Evolutionary conservation across 768 basidiomycete genomes (phyloP).

Genomic region (Erythrobasidium yunnanense): DNA sequence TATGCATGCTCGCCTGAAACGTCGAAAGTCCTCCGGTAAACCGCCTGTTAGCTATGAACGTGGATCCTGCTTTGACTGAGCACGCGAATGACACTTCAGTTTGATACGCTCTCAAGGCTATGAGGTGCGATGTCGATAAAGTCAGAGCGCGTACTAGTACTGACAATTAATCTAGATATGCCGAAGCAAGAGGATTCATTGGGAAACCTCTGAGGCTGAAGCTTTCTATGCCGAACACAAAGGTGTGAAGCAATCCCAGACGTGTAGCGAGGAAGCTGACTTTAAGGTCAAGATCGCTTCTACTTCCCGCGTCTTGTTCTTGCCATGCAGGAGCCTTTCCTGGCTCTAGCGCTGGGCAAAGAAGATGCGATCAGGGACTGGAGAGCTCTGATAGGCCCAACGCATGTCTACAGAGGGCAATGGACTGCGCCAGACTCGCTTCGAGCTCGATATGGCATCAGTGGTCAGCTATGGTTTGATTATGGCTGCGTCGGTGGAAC

Average conservation of each 20-base stretch:
- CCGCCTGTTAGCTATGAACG: background rate
- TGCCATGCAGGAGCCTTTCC: conserved; percentile 34
- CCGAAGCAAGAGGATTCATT: conserved; percentile 31
- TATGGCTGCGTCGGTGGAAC: background rate
- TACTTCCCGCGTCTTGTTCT: conserved; percentile 35
- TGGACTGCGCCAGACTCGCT: conserved; percentile 32
- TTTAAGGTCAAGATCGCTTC: conserved; percentile 35
- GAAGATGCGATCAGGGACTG: conserved; percentile 33
- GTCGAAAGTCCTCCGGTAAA: background rate
- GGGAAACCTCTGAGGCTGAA: conserved; percentile 30
- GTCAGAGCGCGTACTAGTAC: background rate
- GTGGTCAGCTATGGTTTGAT: conserved; percentile 3
- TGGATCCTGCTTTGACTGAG: background rate
- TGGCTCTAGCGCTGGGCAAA: conserved; percentile 32
- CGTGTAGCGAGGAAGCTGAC: background rate
- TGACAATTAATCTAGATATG: conserved; percentile 31
- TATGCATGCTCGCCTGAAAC: conserved; percentile 32
- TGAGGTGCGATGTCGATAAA: background rate
- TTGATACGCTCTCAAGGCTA: conserved; percentile 8
- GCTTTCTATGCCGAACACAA: conserved; percentile 36
- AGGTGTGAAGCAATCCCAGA: conserved; percentile 23
- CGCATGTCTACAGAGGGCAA: conserved; percentile 33
- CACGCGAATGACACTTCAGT: background rate
- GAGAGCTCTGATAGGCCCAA: conserved; percentile 34
- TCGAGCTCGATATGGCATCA: conserved; percentile 34